Percentiles rank a stretch among this genome's conserved stretches.
Evolutionary conservation across 2,329 filamentous ascomycete genomes (phyloP).

Genomic region (Epichloe typhina): DNA sequence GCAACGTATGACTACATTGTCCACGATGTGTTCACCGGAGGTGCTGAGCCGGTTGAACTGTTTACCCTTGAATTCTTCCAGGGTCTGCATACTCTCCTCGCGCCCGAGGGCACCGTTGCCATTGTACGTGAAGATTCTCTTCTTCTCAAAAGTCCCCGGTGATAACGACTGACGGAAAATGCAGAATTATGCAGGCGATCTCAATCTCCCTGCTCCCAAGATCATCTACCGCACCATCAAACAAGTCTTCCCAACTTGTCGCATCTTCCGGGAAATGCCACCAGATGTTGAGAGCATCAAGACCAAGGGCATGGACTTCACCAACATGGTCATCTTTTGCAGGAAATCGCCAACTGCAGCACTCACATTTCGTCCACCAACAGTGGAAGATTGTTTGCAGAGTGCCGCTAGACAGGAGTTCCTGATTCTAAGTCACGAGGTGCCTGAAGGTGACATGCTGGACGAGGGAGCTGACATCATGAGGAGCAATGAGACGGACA

Average conservation of each 20-base stretch:
- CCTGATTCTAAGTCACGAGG: constrained; percentile 59
- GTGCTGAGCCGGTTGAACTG: constrained; percentile 75
- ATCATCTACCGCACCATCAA: constrained; percentile 74
- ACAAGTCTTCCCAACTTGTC: constrained; percentile 74
- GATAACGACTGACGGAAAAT: constrained; percentile 8
- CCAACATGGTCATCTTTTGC: constrained; percentile 96
- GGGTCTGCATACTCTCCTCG: constrained; percentile 57
- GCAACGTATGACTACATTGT: constrained; percentile 78
- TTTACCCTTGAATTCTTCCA: constrained; percentile 79
- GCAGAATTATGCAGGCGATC: constrained; percentile 89
- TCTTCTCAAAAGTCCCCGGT: neutral
- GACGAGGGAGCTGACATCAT: constrained; percentile 39
- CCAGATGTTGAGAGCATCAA: constrained; percentile 34
- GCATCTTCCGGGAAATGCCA: constrained; percentile 72
- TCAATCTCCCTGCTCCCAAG: constrained; percentile 60
- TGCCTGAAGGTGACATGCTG: constrained; percentile 38
- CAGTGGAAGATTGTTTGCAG: constrained; percentile 52
- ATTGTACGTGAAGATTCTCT: constrained; percentile 46
- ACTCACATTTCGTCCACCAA: constrained; percentile 54
- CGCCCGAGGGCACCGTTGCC: constrained; percentile 68
- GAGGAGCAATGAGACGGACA: constrained; percentile 47
- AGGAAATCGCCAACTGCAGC: constrained; percentile 39
- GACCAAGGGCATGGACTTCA: constrained; percentile 53
- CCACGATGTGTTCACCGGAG: constrained; percentile 95
- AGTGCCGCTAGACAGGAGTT: constrained; percentile 59